These are phyloP conservation scores for Phytophthora citrophthora DNA, from an alignment of 352 stramenopile species.

Conservation along the genomic window DNA sequence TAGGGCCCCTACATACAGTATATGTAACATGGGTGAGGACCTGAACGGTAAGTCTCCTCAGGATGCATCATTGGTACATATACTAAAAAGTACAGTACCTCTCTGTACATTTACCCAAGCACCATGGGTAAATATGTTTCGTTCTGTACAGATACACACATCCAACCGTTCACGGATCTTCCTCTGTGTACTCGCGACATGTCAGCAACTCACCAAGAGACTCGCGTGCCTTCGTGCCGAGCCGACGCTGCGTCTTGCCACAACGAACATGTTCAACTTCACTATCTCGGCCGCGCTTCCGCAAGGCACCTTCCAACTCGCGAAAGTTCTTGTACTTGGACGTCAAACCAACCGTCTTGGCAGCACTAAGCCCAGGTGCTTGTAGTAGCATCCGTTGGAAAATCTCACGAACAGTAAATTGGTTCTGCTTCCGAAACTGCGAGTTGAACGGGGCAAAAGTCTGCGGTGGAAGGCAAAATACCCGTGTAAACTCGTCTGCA, in stretches of 20 bases:
- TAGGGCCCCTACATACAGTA: too few relatives aligned
- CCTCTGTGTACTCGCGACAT: constrained; percentile 40
- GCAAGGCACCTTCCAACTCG: constrained; percentile 48
- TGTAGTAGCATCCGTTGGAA: constrained; percentile 89
- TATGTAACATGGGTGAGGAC: too few relatives aligned
- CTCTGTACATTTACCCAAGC: too few relatives aligned
- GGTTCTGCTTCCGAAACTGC: constrained; percentile 76
- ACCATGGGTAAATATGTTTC: too few relatives aligned
- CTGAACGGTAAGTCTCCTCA: too few relatives aligned
- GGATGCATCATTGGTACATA: too few relatives aligned
- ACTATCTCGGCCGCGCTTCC: constrained; percentile 36
- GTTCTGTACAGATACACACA: too few relatives aligned
- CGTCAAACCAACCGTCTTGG: constrained; percentile 56
- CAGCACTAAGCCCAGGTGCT: constrained; percentile 59
- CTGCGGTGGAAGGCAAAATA: constrained; percentile 59
- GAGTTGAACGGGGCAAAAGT: constrained; percentile 71
- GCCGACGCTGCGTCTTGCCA: constrained; percentile 53
- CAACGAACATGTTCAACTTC: constrained; percentile 54
- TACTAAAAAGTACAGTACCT: too few relatives aligned
- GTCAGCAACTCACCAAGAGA: constrained; percentile 45
- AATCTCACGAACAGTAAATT: constrained; percentile 76
- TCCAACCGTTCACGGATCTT: constrained; percentile 8
- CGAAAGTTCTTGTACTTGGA: constrained; percentile 58
- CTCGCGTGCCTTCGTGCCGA: constrained; percentile 46
- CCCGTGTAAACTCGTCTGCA: constrained; percentile 24